Conservation (phyloP, 1,284 basidiomycete genomes). For the Naganishia sp. region DNA sequence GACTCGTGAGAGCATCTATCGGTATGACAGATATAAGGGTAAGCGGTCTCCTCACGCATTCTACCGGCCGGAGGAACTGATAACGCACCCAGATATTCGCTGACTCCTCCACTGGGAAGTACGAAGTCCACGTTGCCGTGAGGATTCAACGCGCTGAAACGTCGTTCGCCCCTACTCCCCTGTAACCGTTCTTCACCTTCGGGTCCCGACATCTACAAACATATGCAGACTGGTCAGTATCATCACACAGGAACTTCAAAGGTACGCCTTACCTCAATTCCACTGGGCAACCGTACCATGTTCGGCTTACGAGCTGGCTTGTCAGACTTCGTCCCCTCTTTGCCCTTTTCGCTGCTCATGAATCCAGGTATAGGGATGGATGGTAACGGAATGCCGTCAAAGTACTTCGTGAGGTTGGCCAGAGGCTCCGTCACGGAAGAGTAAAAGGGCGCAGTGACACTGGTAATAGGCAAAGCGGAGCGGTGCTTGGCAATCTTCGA, state of each 20-base stretch:
- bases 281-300: conserved; percentile 45
- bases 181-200: conserved; percentile 46
- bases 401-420: conserved; percentile 44
- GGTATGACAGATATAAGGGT: neutral
- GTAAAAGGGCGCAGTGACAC: conserved; percentile 54
- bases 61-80: neutral
- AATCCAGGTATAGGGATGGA: conserved; percentile 25
- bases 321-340: conserved; percentile 7
- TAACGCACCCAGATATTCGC: conserved; percentile 49
- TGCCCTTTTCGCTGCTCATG: conserved; percentile 29
- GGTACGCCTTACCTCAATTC: conserved; percentile 43
- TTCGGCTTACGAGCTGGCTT: conserved; percentile 40
- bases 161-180: conserved; percentile 49
- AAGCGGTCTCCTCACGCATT: neutral
- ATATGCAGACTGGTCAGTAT: neutral
- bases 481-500: conserved; percentile 49
- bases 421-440: conserved; percentile 44
- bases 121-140: conserved; percentile 54
- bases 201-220: conserved; percentile 44
- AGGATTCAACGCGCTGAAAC: conserved; percentile 54
- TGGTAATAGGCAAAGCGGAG: conserved; percentile 55
- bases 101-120: conserved; percentile 49
- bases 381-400: conserved; percentile 35
- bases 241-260: neutral
- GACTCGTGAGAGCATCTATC: conserved; percentile 33